Base-by-base conservation (phyloP, 208 protist genomes). In the Wallacemonas sp. region DNA sequence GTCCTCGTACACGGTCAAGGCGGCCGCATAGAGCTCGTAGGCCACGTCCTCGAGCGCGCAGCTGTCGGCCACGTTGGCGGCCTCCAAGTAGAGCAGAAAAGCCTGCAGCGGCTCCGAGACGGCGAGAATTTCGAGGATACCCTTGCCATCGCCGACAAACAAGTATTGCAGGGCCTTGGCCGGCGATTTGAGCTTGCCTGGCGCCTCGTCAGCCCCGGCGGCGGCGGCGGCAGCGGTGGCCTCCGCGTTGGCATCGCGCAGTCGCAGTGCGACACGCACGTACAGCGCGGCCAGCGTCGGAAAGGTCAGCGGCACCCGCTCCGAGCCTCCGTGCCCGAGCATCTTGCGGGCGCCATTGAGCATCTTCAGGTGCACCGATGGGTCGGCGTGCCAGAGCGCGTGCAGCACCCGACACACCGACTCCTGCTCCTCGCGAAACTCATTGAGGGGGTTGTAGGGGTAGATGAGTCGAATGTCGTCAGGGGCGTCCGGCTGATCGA, bases 1-100 rank as follows among this genome's bases (percentile, higher is more conserved):
- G 18, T 94, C 84, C 74, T 99, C 98, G 86, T 98, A 99, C n/a
- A 98, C 54, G 10, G 86, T 65, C 52, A 99, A 93, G 7, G 95
- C 96, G 67, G 94, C 83, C n/a, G 78, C 69, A 49, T 92, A 82
- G 14, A 97, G 87, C 12, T 98, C 89, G 77, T 98, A 98, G 28
- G 91, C 74, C 8, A 86, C 69, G 39, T 89, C 86, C 12, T 89
- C 66, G 11, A 97, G 65, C 22, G 72, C 82, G 61, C 90, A 97
- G 14, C 22, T 42, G 65, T 97, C 89, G 12, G 97, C 96, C 23
- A 82, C 82, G 45, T 81, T 69, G 12, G 94, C 86, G 46, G 70
- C 84, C 61, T 90, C 68, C 22, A 99, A 74, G 70, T 94, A 98
- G 18, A 98, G 70, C n/a, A 80, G 57, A 29, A 99, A 84, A 14